Base-by-base conservation (phyloP, 305 asterid genomes). In the Fraxinus greggii region DNA sequence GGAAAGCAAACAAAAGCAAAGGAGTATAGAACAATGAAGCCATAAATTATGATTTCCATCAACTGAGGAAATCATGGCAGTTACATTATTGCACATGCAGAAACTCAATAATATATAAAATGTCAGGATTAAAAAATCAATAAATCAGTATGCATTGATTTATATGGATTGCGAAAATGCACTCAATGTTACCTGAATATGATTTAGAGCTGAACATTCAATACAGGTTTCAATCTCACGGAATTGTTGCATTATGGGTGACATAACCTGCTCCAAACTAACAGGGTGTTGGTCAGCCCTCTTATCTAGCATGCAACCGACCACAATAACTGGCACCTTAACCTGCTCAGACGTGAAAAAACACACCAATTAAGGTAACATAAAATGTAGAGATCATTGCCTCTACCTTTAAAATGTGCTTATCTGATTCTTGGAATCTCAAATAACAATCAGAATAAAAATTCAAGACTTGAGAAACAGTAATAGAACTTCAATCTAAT, bases 151-250 rank as follows among this genome's bases (percentile, higher is more conserved):
- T 48, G 75, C 59, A 78, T 21, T 15, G 5, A 80, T 7, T 19
- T 72, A 51, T 54, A 72, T 70, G 77, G 28, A 42, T 67, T 26
- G 42, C 74, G 26, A 51, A 38, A 76, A 54, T 24, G 76, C 70
- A 77, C 72, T 36, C 61, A 69, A 83, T 76, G 70, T 63, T 82
- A 93, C 99, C 95, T 97, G 98, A 88, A 95, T 93, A 79, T 87
- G 89, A 70, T 91, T 92, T 19, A 81, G 65, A 2, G 99, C 99
- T 28, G 99, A 97, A 86, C 98, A 97, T 83, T 97, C 99, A 56
- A 97, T 97, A 86, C 99, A 97, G 40, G 99, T 97, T 89, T 97
- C 99, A 75, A 97, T 97, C 93, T 97, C 99, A 85, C 98, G 93
- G 85, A 95, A 97, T 85, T 93, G 97, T 88, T 97, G 98, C 99